Conservation (phyloP, 1,284 basidiomycete genomes). For the Leccinum cinnamomeum region DNA sequence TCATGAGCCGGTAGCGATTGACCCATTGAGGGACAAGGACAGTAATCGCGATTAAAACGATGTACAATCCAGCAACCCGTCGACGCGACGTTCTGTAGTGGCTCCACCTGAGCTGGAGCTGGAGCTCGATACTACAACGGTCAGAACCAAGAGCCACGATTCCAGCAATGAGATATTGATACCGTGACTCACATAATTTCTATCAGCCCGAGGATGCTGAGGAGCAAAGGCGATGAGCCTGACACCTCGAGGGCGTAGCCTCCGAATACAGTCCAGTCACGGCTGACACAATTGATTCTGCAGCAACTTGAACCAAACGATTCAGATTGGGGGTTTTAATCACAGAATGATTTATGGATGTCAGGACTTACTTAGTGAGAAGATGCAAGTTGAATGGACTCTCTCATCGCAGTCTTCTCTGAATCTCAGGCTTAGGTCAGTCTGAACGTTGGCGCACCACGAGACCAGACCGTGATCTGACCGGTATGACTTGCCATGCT, state of each 20-base stretch:
- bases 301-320: constrained; percentile 48
- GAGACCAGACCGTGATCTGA: too few species aligned
- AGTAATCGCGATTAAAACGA: constrained; percentile 39
- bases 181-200: constrained; percentile 48
- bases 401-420: too few species aligned
- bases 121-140: too few species aligned
- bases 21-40: constrained; percentile 43
- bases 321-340: constrained; percentile 44
- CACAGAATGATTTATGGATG: constrained; percentile 1
- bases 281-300: constrained; percentile 39
- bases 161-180: too few species aligned
- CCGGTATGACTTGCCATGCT: too few species aligned
- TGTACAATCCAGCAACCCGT: constrained; percentile 40
- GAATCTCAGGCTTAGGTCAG: too few species aligned
- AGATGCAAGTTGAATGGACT: constrained; percentile 30
- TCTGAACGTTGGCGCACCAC: too few species aligned
- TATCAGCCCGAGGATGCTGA: constrained; percentile 56
- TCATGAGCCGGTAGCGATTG: constrained; percentile 38
- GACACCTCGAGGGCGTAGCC: constrained; percentile 55
- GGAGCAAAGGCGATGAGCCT: constrained; percentile 52
- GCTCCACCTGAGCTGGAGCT: too few species aligned
- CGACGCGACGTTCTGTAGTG: too few species aligned
- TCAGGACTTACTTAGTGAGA: constrained; percentile 38
- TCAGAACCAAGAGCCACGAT: too few species aligned
- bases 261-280: constrained; percentile 46